Conservation (phyloP, 2,329 filamentous ascomycete species). For the Penicillium crustosum region DNA sequence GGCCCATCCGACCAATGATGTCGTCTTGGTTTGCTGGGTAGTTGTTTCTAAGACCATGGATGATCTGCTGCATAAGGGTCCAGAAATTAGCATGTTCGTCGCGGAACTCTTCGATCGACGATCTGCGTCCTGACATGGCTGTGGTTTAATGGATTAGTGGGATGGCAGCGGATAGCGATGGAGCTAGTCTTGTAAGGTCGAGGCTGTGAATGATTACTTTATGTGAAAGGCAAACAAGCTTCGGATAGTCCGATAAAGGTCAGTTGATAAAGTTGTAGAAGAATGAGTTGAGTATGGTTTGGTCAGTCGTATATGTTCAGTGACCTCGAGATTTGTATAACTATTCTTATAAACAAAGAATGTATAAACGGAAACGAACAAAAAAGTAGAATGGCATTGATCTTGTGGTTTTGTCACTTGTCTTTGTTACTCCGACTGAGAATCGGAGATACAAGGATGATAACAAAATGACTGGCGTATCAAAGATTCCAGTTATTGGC, state of each 20-base stretch:
- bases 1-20: background rate
- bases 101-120: background rate
- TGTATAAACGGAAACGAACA: background rate
- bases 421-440: background rate
- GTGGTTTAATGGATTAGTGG: background rate
- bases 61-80: background rate
- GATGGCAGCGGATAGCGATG: background rate
- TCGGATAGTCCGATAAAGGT: background rate
- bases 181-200: background rate
- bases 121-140: background rate
- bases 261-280: too few relatives aligned
- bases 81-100: background rate
- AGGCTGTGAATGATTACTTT: background rate
- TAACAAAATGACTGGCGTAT: background rate
- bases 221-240: background rate
- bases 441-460: background rate
- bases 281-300: background rate
- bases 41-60: background rate
- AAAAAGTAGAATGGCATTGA: background rate
- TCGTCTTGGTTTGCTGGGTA: background rate
- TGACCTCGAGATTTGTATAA: background rate
- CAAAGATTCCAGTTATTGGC: background rate
- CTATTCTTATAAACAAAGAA: background rate
- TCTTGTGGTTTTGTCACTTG: background rate
- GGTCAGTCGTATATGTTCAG: background rate